Evolutionary conservation across 1,139 yeast genomes (phyloP).

Genomic region (Petasospora rhodanensis): DNA sequence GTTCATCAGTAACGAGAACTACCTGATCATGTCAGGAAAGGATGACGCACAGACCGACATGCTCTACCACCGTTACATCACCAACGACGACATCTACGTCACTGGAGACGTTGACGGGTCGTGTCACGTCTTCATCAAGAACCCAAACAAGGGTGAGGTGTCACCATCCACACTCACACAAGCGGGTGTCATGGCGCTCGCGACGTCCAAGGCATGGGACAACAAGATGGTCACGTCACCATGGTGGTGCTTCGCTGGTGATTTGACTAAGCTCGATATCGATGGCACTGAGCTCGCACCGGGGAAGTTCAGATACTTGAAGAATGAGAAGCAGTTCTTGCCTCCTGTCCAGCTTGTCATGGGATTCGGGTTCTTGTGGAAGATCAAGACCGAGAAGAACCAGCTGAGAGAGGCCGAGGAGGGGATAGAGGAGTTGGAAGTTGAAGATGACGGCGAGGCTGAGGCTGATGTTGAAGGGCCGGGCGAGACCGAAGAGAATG

Average conservation of each 20-base stretch:
- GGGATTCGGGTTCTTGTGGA: constrained; percentile 85
- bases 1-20: constrained; percentile 89
- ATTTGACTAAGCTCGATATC: constrained; percentile 62
- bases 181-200: constrained; percentile 79
- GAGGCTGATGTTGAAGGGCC: constrained; percentile 12
- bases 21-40: constrained; percentile 80
- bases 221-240: constrained; percentile 75
- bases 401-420: constrained; percentile 18
- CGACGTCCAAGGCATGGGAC: constrained; percentile 90
- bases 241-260: constrained; percentile 71
- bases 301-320: constrained; percentile 55
- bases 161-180: constrained; percentile 88
- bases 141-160: constrained; percentile 46
- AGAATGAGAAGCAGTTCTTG: constrained; percentile 53
- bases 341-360: constrained; percentile 83
- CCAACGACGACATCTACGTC: constrained; percentile 66
- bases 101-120: constrained; percentile 74
- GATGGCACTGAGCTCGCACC: constrained; percentile 59
- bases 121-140: constrained; percentile 72
- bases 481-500: no score
- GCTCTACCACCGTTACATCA: constrained; percentile 73
- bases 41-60: constrained; percentile 83
- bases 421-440: constrained; percentile 23
- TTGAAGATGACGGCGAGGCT: constrained; percentile 21
- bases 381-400: constrained; percentile 36